These are phyloP conservation scores for Cymbidium sinense DNA, from an alignment of 106 monocot species.

Conservation along the genomic window DNA sequence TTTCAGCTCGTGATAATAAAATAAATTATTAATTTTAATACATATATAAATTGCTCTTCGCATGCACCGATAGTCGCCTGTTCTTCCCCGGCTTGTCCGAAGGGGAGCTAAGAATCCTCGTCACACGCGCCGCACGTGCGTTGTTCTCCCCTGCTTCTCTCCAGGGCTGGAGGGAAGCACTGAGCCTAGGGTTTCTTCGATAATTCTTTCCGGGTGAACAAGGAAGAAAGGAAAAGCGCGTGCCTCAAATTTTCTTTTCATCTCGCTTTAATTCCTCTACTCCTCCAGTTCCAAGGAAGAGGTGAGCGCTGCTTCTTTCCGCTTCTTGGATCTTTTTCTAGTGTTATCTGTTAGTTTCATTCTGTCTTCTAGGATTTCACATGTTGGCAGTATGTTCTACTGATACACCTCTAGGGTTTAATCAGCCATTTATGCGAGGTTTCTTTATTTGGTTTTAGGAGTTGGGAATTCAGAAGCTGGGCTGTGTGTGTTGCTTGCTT, in stretches of 20 bases:
- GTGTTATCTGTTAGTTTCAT: background rate
- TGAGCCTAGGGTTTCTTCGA: background rate
- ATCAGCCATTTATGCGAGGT: background rate
- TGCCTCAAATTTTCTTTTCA: background rate
- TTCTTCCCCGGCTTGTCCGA: background rate
- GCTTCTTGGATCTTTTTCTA: background rate
- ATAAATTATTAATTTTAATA: too few relatives aligned
- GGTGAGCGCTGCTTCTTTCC: slow-evolving; percentile 2
- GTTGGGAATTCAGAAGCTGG: background rate
- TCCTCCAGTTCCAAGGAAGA: background rate
- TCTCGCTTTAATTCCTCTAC: background rate
- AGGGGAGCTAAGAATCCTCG: background rate
- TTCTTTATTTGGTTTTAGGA: background rate
- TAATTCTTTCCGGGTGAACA: background rate
- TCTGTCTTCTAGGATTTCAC: background rate
- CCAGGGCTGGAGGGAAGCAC: background rate
- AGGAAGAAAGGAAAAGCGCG: background rate
- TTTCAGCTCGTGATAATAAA: too few relatives aligned
- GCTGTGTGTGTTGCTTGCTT: background rate
- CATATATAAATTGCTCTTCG: too few relatives aligned
- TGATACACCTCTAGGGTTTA: background rate
- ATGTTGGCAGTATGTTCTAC: background rate
- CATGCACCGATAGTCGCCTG: too few relatives aligned
- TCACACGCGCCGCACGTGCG: background rate
- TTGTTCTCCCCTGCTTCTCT: background rate